Evolutionary conservation across 169 alveolate species (phyloP).

Genomic region (Babesia divergens): DNA sequence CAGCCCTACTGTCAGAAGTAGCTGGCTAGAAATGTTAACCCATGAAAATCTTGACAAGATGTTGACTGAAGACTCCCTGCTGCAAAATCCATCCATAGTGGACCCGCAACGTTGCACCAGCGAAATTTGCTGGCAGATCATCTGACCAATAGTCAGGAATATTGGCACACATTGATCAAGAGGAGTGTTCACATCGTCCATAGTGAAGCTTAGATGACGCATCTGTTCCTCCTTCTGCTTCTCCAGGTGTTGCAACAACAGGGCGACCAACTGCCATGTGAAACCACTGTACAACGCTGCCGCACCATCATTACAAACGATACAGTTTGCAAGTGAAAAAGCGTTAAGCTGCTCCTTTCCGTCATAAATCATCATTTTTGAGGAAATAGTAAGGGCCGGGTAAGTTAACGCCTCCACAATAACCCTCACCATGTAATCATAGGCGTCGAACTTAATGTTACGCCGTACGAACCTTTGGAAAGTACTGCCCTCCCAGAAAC

Average conservation of each 20-base stretch:
- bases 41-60: constrained; percentile 36
- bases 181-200: neutral
- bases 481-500: neutral
- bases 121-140: constrained; percentile 31
- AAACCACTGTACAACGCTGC: constrained; percentile 48
- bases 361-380: constrained; percentile 53
- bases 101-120: constrained; percentile 53
- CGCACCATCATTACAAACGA: constrained; percentile 26
- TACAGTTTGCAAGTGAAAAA: neutral
- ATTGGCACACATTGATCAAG: constrained; percentile 49
- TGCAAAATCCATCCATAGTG: constrained; percentile 49
- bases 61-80: neutral
- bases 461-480: neutral
- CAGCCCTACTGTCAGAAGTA: constrained; percentile 20
- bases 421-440: neutral
- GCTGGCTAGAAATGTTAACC: constrained; percentile 26
- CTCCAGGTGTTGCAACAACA: constrained; percentile 1
- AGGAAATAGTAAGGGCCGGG: constrained; percentile 39
- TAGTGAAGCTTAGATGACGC: neutral
- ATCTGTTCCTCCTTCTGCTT: neutral
- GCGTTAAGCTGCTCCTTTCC: constrained; percentile 9
- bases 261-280: constrained; percentile 23
- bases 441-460: constrained; percentile 1
- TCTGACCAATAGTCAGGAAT: constrained; percentile 13
- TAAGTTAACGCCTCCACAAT: constrained; percentile 55